These are phyloP conservation scores for Dovyalis caffra DNA, from an alignment of 345 rosid species.

Conservation along the genomic window DNA sequence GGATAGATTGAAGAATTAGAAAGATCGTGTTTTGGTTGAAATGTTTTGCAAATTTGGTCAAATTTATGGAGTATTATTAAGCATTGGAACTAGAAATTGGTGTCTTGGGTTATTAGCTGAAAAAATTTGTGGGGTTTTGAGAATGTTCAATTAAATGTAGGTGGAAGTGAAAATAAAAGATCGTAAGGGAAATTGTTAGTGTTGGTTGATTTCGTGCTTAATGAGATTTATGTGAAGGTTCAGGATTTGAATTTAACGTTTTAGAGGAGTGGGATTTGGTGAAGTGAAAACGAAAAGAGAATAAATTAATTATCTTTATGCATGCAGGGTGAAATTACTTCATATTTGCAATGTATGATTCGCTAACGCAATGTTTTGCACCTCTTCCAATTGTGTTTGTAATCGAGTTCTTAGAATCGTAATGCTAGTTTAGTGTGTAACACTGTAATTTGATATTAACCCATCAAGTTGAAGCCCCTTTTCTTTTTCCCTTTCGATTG, in stretches of 20 bases:
- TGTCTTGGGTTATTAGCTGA: background rate
- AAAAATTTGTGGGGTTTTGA: background rate
- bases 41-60: constrained; percentile 1
- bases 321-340: background rate
- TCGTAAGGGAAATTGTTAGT: background rate
- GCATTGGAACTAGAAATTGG: background rate
- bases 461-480: constrained; percentile 10
- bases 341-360: background rate
- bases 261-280: background rate
- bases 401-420: too few relatives aligned
- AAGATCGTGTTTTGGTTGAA: background rate
- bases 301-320: background rate
- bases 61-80: background rate
- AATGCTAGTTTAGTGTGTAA: too few relatives aligned
- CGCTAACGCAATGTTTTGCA: background rate
- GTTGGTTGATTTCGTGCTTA: background rate
- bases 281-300: background rate
- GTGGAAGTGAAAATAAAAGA: background rate
- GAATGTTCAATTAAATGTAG: background rate
- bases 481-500: constrained; percentile 2
- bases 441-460: background rate
- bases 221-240: background rate
- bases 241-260: background rate
- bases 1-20: background rate
- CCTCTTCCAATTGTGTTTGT: background rate